phyloP scores from a whole-genome alignment of 768 basidiomycete species.

The Collybiopsis luxurians region DNA sequence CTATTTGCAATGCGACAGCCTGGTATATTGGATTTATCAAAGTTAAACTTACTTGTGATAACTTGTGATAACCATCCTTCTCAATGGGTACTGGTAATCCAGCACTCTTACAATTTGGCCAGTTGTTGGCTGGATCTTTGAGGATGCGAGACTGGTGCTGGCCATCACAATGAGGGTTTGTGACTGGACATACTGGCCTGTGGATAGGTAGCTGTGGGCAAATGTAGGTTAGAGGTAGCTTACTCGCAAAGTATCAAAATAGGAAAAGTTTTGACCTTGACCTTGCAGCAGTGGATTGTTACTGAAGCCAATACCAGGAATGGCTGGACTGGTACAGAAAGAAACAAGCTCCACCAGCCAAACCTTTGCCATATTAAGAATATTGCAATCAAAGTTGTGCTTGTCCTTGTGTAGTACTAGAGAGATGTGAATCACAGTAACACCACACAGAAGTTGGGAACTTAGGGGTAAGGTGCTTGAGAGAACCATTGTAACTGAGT shows the following conservation, averaged over 20 bases:
- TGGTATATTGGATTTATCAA: too few relatives aligned
- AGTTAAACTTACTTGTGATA: too few relatives aligned
- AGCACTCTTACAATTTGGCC: slow-evolving; percentile 68
- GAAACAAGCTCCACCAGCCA: slow-evolving; percentile 84
- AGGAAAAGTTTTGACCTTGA: slow-evolving; percentile 84
- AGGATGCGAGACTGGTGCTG: slow-evolving; percentile 51
- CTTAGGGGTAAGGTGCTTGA: too few relatives aligned
- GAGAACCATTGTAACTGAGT: too few relatives aligned
- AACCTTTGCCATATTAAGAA: slow-evolving; percentile 84
- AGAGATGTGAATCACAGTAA: too few relatives aligned
- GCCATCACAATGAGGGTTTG: slow-evolving; percentile 70
- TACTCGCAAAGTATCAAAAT: slow-evolving; percentile 67
- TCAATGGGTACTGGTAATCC: slow-evolving; percentile 44
- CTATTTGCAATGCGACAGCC: too few relatives aligned
- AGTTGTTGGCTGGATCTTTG: slow-evolving; percentile 56
- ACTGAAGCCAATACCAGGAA: slow-evolving; percentile 68
- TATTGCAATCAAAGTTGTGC: slow-evolving; percentile 83
- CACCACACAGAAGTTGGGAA: too few relatives aligned
- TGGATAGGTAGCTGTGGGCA: slow-evolving; percentile 73
- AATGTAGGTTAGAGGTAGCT: not conserved
- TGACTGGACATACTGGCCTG: slow-evolving; percentile 70
- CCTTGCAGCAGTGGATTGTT: slow-evolving; percentile 82
- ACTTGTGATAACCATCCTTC: slow-evolving; percentile 62
- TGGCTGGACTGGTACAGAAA: slow-evolving; percentile 75
- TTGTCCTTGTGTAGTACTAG: too few relatives aligned